Evolutionary conservation across 768 basidiomycete species (phyloP), one percentile per base, ranked within the genome.

Genomic region (Mycena galopus): DNA sequence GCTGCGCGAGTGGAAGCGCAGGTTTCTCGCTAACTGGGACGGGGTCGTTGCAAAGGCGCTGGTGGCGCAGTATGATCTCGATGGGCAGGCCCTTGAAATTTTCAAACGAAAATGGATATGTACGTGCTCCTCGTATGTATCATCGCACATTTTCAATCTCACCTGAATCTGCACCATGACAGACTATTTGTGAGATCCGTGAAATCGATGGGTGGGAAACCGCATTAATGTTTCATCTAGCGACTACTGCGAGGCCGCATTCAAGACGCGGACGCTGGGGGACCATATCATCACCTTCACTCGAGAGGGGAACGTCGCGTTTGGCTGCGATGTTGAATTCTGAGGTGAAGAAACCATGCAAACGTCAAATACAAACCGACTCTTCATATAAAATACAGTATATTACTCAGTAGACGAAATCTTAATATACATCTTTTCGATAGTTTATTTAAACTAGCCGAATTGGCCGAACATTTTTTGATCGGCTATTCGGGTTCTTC

Each of bases 1-100:
- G n/a, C 55, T 75, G 88, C 84, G 89, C 29, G 89, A 89, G 79
- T 91, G 90, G 90, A 80, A 85, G 44, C 74, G 78, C 21, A 78
- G 85, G 14, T 90, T 90, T 79, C 73, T 84, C 50, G 78, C 77
- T 4, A 82, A 81, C 42, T 91, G 89, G 79, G 83, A 85, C 8
- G 72, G 76, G 21, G 76, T 81, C 12, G 85, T 89, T 62, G 80
- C 81, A 17, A 84, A 86, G 9, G 84, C 88, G 6, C 77, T 90
- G 68, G 77, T 78, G 57, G 79, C 78, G 44, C 85, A 89, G 73
- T 85, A 89, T 71, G 21, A 56, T 16, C 37, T 75, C 39, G 74
- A 75, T 30, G 33, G 50, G 10, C 10, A 47, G 12, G 59, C 53
- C 14, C 58, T 75, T 9, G 74, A 75, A 10, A 62, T 75, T 2